Evolutionary conservation across 177 flowering plant species (phyloP), one percentile per base, ranked within the genome.

Genomic region (Tripterygium wilfordii): DNA sequence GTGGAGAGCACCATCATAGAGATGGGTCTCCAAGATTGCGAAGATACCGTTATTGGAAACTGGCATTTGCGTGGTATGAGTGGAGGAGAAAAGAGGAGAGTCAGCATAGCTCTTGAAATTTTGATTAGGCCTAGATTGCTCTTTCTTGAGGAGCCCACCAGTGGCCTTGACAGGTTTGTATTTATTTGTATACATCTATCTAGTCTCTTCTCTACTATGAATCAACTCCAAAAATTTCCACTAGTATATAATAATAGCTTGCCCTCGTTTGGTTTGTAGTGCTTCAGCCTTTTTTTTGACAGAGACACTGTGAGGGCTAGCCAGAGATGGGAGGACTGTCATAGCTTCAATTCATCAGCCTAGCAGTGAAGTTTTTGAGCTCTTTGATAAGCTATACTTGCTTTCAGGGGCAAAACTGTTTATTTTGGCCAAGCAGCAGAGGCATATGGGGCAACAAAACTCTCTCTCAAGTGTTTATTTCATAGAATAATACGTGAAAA

Each of bases 261-360:
- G n/a, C n/a, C n/a, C n/a, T n/a, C n/a, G 24, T 4, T 47, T 56
- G 16, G 32, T 25, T 62, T 43, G 49, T 74, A 90, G 97, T 72
- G 97, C 97, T 31, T 86, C 97, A 1, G 97, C 97, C 6, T 90
- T 90, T 64, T 90, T 90, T 47, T 95, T 90, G 21, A 86, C 91
- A 10, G 94, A 90, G 68, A 90, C 98, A 3, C 39, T 90, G 12
- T 82, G 91, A 0, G 79, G 77, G 21, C 64, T 90, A 12, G 74
- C 98, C 1, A 68, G 98, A 50, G 94, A 75, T 54, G 98, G 96
- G 6, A 72, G 98, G 56, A 91, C 98, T 13, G 90, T 91, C 8
- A 82, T 91, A 40, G 95, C 96, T 19, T 88, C 98, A 12, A 77
- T 91, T 54, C 98, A 91, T 58, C 98, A 91, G 61, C 98, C 98